Conservation (phyloP, 148 eudicot species). For the Amaranthus hypochondriacus region DNA sequence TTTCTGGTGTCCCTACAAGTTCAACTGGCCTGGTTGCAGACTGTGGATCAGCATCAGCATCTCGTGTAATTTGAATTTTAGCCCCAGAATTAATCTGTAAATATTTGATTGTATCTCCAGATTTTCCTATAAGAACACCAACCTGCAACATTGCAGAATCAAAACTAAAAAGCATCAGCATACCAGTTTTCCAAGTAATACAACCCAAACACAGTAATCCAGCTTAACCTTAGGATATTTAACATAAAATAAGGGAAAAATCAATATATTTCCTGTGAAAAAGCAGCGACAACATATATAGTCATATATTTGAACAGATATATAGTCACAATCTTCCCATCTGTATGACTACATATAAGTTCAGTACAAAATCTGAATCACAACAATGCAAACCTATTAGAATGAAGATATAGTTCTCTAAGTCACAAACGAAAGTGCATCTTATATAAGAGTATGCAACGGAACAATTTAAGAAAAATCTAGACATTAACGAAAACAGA, state of each 20-base stretch:
- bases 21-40: constrained; percentile 73
- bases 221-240: background rate
- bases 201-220: background rate
- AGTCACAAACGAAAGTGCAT: no score
- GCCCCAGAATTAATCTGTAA: constrained; percentile 90
- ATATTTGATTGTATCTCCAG: constrained; percentile 82
- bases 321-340: background rate
- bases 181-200: background rate
- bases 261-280: background rate
- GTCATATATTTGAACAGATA: background rate
- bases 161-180: constrained; percentile 3
- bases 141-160: constrained; percentile 48
- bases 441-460: no score
- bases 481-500: no score
- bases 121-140: constrained; percentile 96
- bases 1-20: constrained; percentile 63
- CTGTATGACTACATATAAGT: no score
- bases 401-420: no score
- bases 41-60: constrained; percentile 80
- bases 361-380: no score
- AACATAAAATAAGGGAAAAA: background rate
- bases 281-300: background rate
- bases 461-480: no score
- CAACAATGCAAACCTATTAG: no score
- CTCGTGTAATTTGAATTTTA: constrained; percentile 87